Base-by-base conservation (phyloP, 169 alveolate genomes). In the Plasmodium gonderi region DNA sequence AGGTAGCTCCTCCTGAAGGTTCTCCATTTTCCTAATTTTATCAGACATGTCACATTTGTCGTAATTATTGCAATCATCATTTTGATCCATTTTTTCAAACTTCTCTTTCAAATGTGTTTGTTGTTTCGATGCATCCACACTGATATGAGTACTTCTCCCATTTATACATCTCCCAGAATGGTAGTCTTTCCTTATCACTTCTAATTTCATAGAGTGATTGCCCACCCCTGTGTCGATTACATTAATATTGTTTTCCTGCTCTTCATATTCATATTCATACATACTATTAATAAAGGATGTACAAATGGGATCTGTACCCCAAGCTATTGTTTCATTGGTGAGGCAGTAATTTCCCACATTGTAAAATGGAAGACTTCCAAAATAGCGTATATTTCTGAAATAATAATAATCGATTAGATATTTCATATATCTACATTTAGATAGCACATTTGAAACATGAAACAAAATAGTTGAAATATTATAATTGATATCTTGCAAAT, bases 401-500 rank as follows among this genome's bases (percentile, higher is more conserved):
- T 51, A 85, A 85, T 51, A 85, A n/a, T 7, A 33, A 11, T 75
- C 78, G n/a, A 51, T 31, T 12, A 12, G 26, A 65, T 85, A 49
- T 42, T 75, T 85, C 26, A 74, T 74, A 75, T 74, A 85, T 36
- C 51, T 36, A 67, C 92, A 74, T 85, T 74, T 51, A 26, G 60
- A 40, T 75, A 85, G 47, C 31, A 74, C 33, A 40, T 76, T 75
- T 51, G 79, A 72, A 74, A 85, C 87, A 64, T 85, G 64, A 17
- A 85, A 85, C 31, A 85, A 65, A 44, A 85, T 65, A 20, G 17
- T 38, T 26, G 80, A 85, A 5, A 85, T 14, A 64, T 85, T 85
- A 42, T 85, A 85, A 17, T 75, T 74, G 20, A 85, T 77, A 20
- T 85, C 92, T 74, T 17, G 23, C 69, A 85, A 45, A 54, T 85